phyloP scores from a whole-genome alignment of 805 yeast genomes.

The Wickerhamiella slavikovae region DNA sequence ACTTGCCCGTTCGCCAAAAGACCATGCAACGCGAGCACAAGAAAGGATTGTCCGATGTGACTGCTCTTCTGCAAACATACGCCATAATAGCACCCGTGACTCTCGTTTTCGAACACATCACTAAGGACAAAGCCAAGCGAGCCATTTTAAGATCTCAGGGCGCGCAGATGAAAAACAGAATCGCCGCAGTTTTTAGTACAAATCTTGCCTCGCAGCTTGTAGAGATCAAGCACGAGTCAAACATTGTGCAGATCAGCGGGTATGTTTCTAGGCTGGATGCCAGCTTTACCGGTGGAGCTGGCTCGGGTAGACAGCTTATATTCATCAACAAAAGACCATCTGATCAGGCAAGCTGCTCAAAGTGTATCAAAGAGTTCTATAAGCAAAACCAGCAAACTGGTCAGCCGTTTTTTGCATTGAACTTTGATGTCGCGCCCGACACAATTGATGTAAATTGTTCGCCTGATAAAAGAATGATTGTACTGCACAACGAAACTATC shows the following conservation, averaged over 20 bases:
- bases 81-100: slow-evolving; percentile 41
- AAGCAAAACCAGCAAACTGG: slow-evolving; percentile 52
- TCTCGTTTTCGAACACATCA: slow-evolving; percentile 36
- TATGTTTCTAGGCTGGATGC: slow-evolving; percentile 46
- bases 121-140: slow-evolving; percentile 4
- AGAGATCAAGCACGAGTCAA: slow-evolving; percentile 20
- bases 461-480: slow-evolving; percentile 66
- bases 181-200: slow-evolving; percentile 53
- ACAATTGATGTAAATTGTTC: slow-evolving; percentile 64
- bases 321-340: slow-evolving; percentile 67
- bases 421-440: slow-evolving; percentile 31
- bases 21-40: slow-evolving; percentile 47
- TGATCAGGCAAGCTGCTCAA: slow-evolving; percentile 29
- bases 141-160: slow-evolving; percentile 25
- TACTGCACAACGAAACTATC: slow-evolving; percentile 45
- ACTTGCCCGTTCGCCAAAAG: slow-evolving; percentile 63
- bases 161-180: slow-evolving; percentile 24
- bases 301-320: slow-evolving; percentile 53
- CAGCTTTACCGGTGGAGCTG: slow-evolving; percentile 55
- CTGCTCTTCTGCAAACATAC: slow-evolving; percentile 44
- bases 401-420: slow-evolving; percentile 44
- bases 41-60: slow-evolving; percentile 52
- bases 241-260: slow-evolving; percentile 23
- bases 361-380: slow-evolving; percentile 53
- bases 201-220: slow-evolving; percentile 38